phyloP scores from a whole-genome alignment of 2,329 filamentous ascomycete genomes.

The Colletotrichum sp. region DNA sequence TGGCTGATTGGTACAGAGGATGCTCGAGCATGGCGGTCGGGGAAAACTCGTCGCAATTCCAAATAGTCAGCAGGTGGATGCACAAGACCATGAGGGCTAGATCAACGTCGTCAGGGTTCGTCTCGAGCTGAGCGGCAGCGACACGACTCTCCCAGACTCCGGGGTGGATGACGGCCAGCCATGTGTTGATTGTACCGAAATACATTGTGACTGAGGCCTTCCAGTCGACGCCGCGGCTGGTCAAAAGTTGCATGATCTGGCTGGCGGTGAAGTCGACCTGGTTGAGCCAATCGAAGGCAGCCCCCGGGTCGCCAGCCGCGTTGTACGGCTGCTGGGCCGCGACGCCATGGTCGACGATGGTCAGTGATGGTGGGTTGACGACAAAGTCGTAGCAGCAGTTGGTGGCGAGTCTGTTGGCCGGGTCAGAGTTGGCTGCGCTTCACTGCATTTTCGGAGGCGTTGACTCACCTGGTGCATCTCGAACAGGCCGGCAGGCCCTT shows the following conservation, averaged over 20 bases:
- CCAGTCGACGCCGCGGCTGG: constrained; percentile 38
- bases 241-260: constrained; percentile 43
- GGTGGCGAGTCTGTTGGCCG: constrained; percentile 11
- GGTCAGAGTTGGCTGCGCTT: neutral
- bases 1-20: constrained; percentile 41
- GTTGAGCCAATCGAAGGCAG: constrained; percentile 29
- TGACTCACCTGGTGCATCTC: constrained; percentile 34
- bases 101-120: constrained; percentile 27
- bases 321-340: constrained; percentile 25
- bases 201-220: constrained; percentile 39
- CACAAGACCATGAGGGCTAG: constrained; percentile 44
- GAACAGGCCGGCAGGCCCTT: constrained; percentile 39
- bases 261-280: constrained; percentile 36
- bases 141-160: constrained; percentile 25
- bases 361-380: constrained; percentile 37
- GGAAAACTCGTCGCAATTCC: constrained; percentile 35
- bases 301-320: neutral
- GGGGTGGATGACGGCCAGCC: constrained; percentile 45
- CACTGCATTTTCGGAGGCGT: neutral
- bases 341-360: constrained; percentile 29
- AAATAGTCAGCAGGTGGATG: constrained; percentile 45
- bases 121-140: constrained; percentile 35
- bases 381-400: constrained; percentile 40
- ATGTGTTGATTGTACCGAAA: constrained; percentile 45
- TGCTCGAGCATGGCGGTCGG: constrained; percentile 43